Evolutionary conservation across 805 yeast species (phyloP).

Genomic region (Candida mattraensis): DNA sequence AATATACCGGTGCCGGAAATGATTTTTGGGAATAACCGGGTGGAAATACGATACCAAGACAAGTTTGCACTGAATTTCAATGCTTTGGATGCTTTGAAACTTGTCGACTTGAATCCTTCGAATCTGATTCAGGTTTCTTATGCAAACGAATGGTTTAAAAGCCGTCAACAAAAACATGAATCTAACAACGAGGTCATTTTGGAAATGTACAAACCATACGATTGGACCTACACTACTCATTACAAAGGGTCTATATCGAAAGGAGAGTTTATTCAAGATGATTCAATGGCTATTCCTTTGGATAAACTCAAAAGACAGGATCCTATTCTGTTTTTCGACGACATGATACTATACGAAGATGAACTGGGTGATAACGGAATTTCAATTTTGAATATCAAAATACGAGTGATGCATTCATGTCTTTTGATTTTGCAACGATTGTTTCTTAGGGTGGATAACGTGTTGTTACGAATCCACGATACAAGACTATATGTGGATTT

Average conservation of each 20-base stretch:
- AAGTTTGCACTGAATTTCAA: conserved; percentile 56
- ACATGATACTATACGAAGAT: conserved; percentile 86
- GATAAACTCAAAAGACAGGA: conserved; percentile 67
- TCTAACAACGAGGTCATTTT: conserved; percentile 38
- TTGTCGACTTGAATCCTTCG: conserved; percentile 47
- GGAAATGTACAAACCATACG: conserved; percentile 79
- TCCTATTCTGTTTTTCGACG: conserved; percentile 88
- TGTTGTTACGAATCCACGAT: conserved; percentile 78
- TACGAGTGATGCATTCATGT: conserved; percentile 86
- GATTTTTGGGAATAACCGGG: conserved; percentile 87
- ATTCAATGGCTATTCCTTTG: conserved; percentile 55
- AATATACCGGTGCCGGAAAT: conserved; percentile 92
- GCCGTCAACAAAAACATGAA: conserved; percentile 37
- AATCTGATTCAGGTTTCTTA: conserved; percentile 71
- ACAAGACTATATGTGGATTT: conserved; percentile 83
- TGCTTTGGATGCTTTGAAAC: conserved; percentile 70
- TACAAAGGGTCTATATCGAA: conserved; percentile 61
- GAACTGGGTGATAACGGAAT: conserved; percentile 97
- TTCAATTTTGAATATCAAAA: conserved; percentile 69
- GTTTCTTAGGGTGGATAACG: conserved; percentile 88
- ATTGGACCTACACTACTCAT: conserved; percentile 91
- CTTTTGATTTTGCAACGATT: conserved; percentile 72
- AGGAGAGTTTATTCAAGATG: conserved; percentile 26
- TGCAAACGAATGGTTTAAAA: conserved; percentile 76
- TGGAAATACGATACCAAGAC: conserved; percentile 38